Conservation (phyloP, 148 eudicot species). For the Amaranthus hypochondriacus region DNA sequence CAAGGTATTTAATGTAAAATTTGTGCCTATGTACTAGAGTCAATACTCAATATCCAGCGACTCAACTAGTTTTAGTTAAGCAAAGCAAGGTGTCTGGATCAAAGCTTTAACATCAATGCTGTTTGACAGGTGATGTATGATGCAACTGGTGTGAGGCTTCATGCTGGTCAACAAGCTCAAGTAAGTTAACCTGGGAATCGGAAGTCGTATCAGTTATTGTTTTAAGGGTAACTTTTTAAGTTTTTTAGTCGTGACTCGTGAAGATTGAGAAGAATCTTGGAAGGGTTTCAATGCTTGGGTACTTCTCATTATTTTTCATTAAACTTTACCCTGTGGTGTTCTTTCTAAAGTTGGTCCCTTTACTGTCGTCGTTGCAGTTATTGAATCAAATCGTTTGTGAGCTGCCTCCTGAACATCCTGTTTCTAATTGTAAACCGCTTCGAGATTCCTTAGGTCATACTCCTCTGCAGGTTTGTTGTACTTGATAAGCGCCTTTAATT, state of each 20-base stretch:
- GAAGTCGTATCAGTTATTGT: not conserved
- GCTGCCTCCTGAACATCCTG: slow-evolving; percentile 77
- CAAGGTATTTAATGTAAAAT: no score
- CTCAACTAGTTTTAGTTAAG: no score
- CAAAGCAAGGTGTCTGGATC: no score
- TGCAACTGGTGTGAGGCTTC: slow-evolving; percentile 80
- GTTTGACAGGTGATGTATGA: slow-evolving; percentile 73
- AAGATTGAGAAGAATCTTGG: not conserved
- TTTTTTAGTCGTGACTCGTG: not conserved
- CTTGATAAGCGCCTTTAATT: not conserved
- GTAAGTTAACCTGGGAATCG: slow-evolving; percentile 36
- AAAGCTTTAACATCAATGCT: not conserved
- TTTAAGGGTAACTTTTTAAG: not conserved
- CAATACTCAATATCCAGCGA: no score
- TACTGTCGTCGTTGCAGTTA: slow-evolving; percentile 23
- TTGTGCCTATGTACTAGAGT: no score
- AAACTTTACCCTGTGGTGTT: not conserved
- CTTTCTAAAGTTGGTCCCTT: slow-evolving; percentile 8
- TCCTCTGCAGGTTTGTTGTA: slow-evolving; percentile 59
- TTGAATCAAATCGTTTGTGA: slow-evolving; percentile 55
- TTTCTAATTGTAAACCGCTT: slow-evolving; percentile 55
- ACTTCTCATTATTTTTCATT: not conserved
- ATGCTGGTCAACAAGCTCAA: slow-evolving; percentile 94
- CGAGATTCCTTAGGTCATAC: slow-evolving; percentile 74
- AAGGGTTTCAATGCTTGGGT: not conserved